Evolutionary conservation across 768 basidiomycete genomes (phyloP).

Genomic region (Collybia nuda): DNA sequence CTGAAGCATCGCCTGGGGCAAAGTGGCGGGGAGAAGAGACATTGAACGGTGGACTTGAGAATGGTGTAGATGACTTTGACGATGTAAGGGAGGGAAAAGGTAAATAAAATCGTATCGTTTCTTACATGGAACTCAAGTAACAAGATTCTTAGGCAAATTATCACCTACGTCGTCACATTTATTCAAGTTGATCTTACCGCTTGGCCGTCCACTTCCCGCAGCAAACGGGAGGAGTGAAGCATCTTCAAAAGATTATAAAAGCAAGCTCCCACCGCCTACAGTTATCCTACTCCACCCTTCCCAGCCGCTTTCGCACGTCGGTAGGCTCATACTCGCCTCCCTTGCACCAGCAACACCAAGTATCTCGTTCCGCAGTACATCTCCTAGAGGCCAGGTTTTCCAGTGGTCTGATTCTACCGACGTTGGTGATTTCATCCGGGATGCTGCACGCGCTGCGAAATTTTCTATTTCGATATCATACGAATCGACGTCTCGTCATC

Average conservation of each 20-base stretch:
- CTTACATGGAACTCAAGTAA: background rate
- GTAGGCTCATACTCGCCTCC: constrained; percentile 51
- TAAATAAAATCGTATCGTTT: constrained; percentile 12
- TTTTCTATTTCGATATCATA: constrained; percentile 50
- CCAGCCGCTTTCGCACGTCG: constrained; percentile 66
- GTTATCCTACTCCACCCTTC: constrained; percentile 69
- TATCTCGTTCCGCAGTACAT: constrained; percentile 46
- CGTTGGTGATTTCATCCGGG: constrained; percentile 64
- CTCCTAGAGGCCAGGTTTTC: constrained; percentile 30
- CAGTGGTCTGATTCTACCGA: constrained; percentile 67
- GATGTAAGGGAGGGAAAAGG: constrained; percentile 32
- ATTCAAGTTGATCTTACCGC: constrained; percentile 64
- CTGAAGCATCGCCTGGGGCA: constrained; percentile 33
- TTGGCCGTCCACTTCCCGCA: constrained; percentile 24
- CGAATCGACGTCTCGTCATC: constrained; percentile 4
- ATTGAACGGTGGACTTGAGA: constrained; percentile 8
- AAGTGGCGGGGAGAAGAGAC: constrained; percentile 28
- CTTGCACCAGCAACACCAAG: constrained; percentile 32
- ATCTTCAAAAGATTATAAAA: constrained; percentile 2
- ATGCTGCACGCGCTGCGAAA: constrained; percentile 51
- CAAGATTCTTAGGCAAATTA: constrained; percentile 46
- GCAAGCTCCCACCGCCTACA: constrained; percentile 30
- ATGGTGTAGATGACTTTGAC: constrained; percentile 22
- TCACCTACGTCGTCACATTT: constrained; percentile 63
- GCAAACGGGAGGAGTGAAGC: constrained; percentile 7